Evolutionary conservation across 306 rosid species (phyloP).

Genomic region (Alnus rubra): DNA sequence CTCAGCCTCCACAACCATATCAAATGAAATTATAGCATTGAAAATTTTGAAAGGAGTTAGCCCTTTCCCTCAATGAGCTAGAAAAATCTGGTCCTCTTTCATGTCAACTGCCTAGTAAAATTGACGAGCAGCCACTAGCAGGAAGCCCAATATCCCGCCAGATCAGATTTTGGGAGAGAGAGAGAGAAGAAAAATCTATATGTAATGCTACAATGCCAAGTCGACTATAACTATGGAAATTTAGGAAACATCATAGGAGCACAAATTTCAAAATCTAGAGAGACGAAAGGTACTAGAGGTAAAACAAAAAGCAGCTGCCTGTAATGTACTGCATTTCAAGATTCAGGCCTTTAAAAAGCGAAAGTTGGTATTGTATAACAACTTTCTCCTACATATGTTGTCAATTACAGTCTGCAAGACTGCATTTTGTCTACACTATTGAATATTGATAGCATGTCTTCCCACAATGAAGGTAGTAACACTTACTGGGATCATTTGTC

Average conservation of each 20-base stretch:
- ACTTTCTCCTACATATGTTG: not conserved
- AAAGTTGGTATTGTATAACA: not conserved
- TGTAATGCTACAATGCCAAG: not conserved
- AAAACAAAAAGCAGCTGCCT: not conserved
- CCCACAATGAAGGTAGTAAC: conserved; percentile 5
- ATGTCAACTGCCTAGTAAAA: not conserved
- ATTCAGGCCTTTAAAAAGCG: not conserved
- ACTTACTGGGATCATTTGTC: conserved; percentile 88
- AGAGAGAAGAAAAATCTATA: not conserved
- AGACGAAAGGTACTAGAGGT: not conserved
- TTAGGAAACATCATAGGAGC: not conserved
- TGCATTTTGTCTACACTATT: not conserved
- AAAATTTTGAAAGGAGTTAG: not conserved
- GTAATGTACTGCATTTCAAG: not conserved
- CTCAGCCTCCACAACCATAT: no score
- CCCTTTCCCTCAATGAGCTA: not conserved
- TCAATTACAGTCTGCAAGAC: not conserved
- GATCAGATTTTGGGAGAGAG: not conserved
- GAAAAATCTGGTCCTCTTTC: not conserved
- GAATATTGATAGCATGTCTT: conserved; percentile 11
- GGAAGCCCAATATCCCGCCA: not conserved
- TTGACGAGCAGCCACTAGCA: not conserved
- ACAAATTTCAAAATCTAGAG: not conserved
- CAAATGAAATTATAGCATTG: no score
- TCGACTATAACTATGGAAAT: no score